These are phyloP conservation scores for Pleurotus djamor DNA, from an alignment of 768 basidiomycete genomes.

Conservation along the genomic window DNA sequence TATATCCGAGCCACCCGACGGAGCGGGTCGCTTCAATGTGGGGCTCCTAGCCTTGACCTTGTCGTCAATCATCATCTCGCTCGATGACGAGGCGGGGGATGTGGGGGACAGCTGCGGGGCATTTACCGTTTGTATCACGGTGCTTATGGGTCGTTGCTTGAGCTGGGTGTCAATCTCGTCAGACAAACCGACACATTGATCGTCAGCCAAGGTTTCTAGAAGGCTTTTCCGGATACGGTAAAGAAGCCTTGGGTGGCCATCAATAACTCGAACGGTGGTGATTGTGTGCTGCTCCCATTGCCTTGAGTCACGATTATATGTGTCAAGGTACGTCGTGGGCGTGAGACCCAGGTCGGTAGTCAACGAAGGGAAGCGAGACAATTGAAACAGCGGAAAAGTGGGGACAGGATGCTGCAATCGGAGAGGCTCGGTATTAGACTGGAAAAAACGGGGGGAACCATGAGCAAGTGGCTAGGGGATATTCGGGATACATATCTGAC, in stretches of 20 bases:
- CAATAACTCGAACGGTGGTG: slow-evolving; percentile 55
- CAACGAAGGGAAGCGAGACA: slow-evolving; percentile 50
- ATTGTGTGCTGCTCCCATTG: slow-evolving; percentile 72
- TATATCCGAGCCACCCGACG: slow-evolving; percentile 11
- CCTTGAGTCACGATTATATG: slow-evolving; percentile 48
- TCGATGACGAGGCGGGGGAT: not conserved
- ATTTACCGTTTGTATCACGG: not conserved
- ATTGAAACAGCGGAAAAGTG: slow-evolving; percentile 65
- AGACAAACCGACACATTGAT: slow-evolving; percentile 52
- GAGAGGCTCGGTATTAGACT: slow-evolving; percentile 55
- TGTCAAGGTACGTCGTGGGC: slow-evolving; percentile 54
- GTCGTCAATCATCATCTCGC: not conserved
- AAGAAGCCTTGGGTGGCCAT: slow-evolving; percentile 57
- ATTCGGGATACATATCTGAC: not conserved
- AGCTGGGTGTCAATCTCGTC: slow-evolving; percentile 50
- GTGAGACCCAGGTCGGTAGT: slow-evolving; percentile 54
- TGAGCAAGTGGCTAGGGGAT: not conserved
- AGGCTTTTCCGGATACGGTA: slow-evolving; percentile 61
- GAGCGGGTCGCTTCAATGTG: slow-evolving; percentile 13
- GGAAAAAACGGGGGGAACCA: not conserved
- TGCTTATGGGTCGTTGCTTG: not conserved
- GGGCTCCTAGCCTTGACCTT: not conserved
- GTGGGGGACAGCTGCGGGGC: not conserved
- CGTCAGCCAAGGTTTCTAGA: slow-evolving; percentile 53
- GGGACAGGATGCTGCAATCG: slow-evolving; percentile 55